A percentile compares a stretch with the other conserved stretches of the same genome.
Evolutionary conservation across 2,329 filamentous ascomycete genomes (phyloP).

Genomic region (Xylariaceae sp.): DNA sequence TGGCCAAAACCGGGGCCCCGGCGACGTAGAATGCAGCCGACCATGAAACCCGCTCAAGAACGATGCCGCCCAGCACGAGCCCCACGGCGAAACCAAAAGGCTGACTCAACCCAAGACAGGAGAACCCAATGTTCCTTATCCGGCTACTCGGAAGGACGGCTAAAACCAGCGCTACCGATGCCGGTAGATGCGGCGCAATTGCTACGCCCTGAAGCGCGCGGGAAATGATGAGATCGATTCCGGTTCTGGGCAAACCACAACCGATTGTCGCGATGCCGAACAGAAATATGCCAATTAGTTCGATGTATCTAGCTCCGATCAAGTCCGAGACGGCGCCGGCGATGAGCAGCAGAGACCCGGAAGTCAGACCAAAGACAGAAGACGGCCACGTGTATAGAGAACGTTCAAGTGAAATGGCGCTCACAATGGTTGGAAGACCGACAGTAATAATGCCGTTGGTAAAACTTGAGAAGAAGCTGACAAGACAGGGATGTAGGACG

Average conservation of each 20-base stretch:
- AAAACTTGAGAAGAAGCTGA: constrained; percentile 3
- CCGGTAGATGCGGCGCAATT: constrained; percentile 2
- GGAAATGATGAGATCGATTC: constrained; percentile 4
- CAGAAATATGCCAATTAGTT: constrained; percentile 1
- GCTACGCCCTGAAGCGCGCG: constrained; percentile 3
- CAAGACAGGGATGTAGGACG: neutral
- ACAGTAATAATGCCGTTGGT: constrained; percentile 3
- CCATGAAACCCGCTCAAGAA: constrained; percentile 4
- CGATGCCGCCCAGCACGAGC: constrained; percentile 6
- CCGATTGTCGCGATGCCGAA: neutral
- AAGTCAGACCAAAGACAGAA: constrained; percentile 5
- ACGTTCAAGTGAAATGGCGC: neutral
- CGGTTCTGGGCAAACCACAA: neutral
- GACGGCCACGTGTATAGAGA: constrained; percentile 3
- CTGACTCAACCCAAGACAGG: neutral
- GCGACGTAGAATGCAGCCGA: constrained; percentile 3
- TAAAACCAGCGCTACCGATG: constrained; percentile 1
- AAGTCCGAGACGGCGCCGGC: constrained; percentile 4
- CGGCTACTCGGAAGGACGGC: neutral
- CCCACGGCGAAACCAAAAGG: constrained; percentile 6
- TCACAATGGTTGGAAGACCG: constrained; percentile 3
- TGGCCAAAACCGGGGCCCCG: neutral
- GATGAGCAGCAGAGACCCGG: constrained; percentile 1
- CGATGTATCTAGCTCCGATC: neutral
- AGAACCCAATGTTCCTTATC: constrained; percentile 4